Evolutionary conservation across 1,284 basidiomycete species (phyloP).

Genomic region (Boletus calvinii): DNA sequence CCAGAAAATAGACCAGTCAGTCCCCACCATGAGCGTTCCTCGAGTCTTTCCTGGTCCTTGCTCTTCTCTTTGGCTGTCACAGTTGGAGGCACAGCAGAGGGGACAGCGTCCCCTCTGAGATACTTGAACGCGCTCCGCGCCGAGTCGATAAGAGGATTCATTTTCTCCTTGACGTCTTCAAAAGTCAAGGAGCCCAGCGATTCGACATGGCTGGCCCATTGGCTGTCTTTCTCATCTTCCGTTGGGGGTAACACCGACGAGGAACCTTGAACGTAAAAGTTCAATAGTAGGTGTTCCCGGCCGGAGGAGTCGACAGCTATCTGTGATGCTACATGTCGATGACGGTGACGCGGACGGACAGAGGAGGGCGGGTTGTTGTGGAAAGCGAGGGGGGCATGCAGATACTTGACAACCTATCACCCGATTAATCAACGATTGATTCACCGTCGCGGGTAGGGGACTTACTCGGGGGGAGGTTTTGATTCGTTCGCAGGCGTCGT

Average conservation of each 20-base stretch:
- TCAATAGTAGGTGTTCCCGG: constrained; percentile 76
- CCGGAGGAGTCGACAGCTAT: constrained; percentile 67
- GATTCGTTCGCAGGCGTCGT: constrained; percentile 83
- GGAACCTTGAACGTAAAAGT: constrained; percentile 71
- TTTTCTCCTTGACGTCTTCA: constrained; percentile 50
- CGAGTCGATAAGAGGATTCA: constrained; percentile 39
- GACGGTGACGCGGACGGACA: constrained; percentile 72
- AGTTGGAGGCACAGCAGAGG: constrained; percentile 34
- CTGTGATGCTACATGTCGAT: constrained; percentile 74
- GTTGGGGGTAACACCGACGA: constrained; percentile 32
- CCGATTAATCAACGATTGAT: background rate
- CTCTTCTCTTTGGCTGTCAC: constrained; percentile 22
- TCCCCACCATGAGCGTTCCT: constrained; percentile 47
- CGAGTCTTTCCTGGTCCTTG: constrained; percentile 36
- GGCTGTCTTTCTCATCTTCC: constrained; percentile 33
- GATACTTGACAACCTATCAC: constrained; percentile 59
- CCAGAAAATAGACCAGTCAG: constrained; percentile 70
- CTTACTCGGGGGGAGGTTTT: constrained; percentile 68
- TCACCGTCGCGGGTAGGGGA: constrained; percentile 14
- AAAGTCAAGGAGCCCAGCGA: constrained; percentile 49
- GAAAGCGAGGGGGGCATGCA: constrained; percentile 65
- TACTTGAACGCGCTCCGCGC: constrained; percentile 62
- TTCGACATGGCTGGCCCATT: constrained; percentile 21
- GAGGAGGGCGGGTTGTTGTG: constrained; percentile 75
- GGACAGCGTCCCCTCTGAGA: constrained; percentile 57